Evolutionary conservation across 345 rosid species (phyloP), one percentile per base, ranked within the genome.

Genomic region (Salix viminalis): DNA sequence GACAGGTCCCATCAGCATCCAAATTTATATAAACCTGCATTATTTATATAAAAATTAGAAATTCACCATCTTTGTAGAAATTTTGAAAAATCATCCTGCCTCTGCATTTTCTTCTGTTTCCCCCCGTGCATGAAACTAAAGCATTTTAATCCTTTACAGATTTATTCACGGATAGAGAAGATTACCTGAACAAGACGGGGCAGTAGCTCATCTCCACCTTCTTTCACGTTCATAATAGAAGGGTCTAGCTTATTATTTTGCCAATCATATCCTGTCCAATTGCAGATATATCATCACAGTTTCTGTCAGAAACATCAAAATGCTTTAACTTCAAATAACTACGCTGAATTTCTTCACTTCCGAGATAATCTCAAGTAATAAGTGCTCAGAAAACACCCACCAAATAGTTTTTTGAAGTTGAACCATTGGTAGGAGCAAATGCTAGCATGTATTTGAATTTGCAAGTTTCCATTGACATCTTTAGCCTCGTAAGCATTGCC

Each of bases 361-460:
- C 1, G 50, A 44, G 50, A 44, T 14, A 15, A 19, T 42, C 2
- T 36, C 16, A 32, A 23, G 26, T 67, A 4, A 37, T 26, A 65
- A 32, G 16, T 24, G 24, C 69, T 65, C 21, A 48, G 62, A 19
- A 30, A 34, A 26, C 30, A 79, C 83, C 67, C 76, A 90, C 98
- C 97, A 80, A 93, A 91, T 69, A 93, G 68, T 73, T 86, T 89
- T n/a, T 86, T 88, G 82, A 95, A 95, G 71, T 91, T 90, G 82
- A 95, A 92, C 99, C 99, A 95, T 7, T 83, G 87, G 23, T 95
- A 93, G 7, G 99, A 92, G 73, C 97, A 92, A 69, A 88, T 84
- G 18, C 79, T 75, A 46, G 96, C 99, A 28, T 86, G 90, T 9
- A 92, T 74, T 70, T 86, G 85, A 74, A 95, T 89, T 67, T 87